Base-by-base conservation (phyloP, 352 stramenopile species). In the Vaucheria bursata region DNA sequence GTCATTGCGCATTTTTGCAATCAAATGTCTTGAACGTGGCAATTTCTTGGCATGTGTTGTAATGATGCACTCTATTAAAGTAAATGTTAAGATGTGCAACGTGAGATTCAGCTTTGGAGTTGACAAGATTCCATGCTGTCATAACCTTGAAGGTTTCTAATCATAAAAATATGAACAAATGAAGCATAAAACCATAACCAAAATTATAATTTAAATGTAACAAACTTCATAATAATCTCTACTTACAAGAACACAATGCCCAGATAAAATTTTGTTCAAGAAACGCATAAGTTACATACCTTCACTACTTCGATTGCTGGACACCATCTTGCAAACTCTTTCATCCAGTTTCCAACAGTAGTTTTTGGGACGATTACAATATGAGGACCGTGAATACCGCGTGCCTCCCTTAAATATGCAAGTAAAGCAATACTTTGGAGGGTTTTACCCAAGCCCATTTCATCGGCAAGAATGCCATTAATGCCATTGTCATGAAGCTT, bases 291-390 rank as follows among this genome's bases (percentile, higher is more conserved):
- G n/a, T 94, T 94, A 82, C 97, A 95, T 77, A 99, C 96, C 79
- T 96, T 94, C 78, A 98, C 91, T 0, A 94, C 91, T n/a, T 90
- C 87, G 76, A 99, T 96, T 1, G 85, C 88, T 0, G 96, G 91
- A 74, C 95, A 98, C 93, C 93, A 98, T 73, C 92, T 89, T 82
- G 94, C 93, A 59, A 98, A 90, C 85, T 98, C 95, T 50, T 90
- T 87, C 87, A 98, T 97, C 95, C 95, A 98, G 85, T 98, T 98
- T 37, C 94, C 93, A 6, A 97, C 88, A n/a, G 95, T 98, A 34
- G 91, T 97, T 87, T 99, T 99, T 1, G 96, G 96, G 0, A 99
- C 96, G 79, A 99, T 95, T 67, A 99, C 94, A 18, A 99, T 91
- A 85, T 99, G 95, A 31, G 96, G 96, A 0, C 96, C 96, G 50